phyloP scores from a whole-genome alignment of 2,329 filamentous ascomycete genomes.

The Hypoxylon sp. region DNA sequence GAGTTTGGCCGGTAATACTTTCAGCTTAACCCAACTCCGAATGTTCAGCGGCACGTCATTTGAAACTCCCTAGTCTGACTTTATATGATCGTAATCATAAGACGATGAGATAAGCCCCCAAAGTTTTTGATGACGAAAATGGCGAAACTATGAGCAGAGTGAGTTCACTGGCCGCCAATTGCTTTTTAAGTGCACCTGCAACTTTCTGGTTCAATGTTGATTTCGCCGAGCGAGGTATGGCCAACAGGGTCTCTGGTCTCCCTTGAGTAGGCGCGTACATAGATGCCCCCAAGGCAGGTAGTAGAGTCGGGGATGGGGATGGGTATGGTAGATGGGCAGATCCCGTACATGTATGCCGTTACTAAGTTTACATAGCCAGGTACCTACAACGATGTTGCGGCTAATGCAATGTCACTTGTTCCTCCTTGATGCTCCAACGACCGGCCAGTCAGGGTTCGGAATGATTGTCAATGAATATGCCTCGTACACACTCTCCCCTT shows the following conservation, averaged over 20 bases:
- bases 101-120: slow-evolving; percentile 23
- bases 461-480: slow-evolving; percentile 31
- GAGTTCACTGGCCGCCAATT: slow-evolving; percentile 4
- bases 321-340: slow-evolving; percentile 10
- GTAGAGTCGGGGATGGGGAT: background rate
- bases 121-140: slow-evolving; percentile 35
- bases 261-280: background rate
- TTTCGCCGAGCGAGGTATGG: slow-evolving; percentile 20
- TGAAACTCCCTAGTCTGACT: slow-evolving; percentile 24
- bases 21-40: slow-evolving; percentile 16
- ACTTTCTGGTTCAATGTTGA: slow-evolving; percentile 26
- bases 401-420: slow-evolving; percentile 42
- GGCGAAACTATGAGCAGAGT: slow-evolving; percentile 11
- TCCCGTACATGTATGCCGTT: slow-evolving; percentile 10
- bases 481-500: slow-evolving; percentile 32
- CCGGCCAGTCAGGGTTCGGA: slow-evolving; percentile 19
- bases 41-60: slow-evolving; percentile 17
- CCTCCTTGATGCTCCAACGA: slow-evolving; percentile 29
- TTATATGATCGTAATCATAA: slow-evolving; percentile 28
- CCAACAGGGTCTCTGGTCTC: slow-evolving; percentile 28
- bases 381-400: slow-evolving; percentile 26
- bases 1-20: slow-evolving; percentile 16
- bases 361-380: slow-evolving; percentile 34
- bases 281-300: slow-evolving; percentile 9
- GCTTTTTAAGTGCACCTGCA: slow-evolving; percentile 12